Percentiles rank a stretch among this genome's conserved stretches.
Evolutionary conservation across 441 rosid genomes (phyloP).

Genomic region (Syzygium malaccense): DNA sequence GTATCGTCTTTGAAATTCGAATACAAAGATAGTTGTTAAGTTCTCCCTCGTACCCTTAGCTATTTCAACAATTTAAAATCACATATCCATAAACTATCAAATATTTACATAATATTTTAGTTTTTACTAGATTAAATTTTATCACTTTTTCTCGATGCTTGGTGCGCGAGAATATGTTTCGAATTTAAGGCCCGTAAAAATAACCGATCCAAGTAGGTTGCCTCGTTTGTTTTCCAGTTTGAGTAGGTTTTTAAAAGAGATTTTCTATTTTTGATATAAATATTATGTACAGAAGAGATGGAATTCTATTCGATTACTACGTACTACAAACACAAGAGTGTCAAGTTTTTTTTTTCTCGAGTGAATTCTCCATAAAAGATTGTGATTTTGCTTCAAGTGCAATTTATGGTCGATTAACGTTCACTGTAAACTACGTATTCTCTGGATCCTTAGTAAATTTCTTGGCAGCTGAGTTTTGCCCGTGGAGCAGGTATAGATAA

Average conservation of each 20-base stretch:
- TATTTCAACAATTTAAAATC: background rate
- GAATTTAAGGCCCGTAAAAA: background rate
- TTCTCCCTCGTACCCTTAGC: background rate
- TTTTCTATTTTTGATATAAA: background rate
- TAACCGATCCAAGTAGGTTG: background rate
- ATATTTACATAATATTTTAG: background rate
- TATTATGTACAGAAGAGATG: background rate
- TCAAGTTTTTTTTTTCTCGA: background rate
- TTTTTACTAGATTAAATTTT: background rate
- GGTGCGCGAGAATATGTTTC: background rate
- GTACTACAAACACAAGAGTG: background rate
- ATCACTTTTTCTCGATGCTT: background rate
- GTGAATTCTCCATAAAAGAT: background rate
- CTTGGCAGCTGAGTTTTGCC: background rate
- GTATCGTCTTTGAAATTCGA: background rate
- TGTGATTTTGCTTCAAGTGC: background rate
- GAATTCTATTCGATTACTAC: background rate
- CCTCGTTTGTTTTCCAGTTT: background rate
- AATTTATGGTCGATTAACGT: background rate
- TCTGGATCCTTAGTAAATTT: background rate
- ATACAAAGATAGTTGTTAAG: background rate
- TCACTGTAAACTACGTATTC: fast-evolving
- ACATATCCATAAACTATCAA: background rate
- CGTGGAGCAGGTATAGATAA: fast-evolving
- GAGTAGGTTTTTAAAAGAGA: background rate